Evolutionary conservation across 495 filamentous ascomycete genomes (phyloP).

Genomic region (Parathielavia appendiculata): DNA sequence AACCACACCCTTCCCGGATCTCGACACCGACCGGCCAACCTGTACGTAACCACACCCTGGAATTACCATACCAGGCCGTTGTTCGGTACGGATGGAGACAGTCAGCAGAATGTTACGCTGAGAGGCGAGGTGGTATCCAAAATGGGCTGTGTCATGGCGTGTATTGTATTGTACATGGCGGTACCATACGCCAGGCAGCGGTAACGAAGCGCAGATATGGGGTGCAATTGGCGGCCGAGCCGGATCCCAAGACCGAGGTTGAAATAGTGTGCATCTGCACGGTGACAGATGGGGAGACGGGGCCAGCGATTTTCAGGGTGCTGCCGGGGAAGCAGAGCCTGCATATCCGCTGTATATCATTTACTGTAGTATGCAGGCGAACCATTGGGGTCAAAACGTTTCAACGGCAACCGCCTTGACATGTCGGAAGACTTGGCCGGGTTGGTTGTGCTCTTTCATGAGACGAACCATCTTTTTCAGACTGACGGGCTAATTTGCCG

Average conservation of each 20-base stretch:
- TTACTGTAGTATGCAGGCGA: slow-evolving; percentile 4
- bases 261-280: slow-evolving; percentile 1
- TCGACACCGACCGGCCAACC: not conserved
- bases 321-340: not conserved
- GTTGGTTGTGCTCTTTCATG: not conserved
- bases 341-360: slow-evolving; percentile 13
- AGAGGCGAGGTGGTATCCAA: not conserved
- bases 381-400: slow-evolving; percentile 8
- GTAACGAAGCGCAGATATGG: not conserved
- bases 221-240: not conserved
- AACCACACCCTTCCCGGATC: not conserved
- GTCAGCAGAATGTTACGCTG: not conserved
- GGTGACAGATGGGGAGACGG: not conserved
- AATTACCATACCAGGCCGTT: not conserved
- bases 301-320: not conserved
- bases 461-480: slow-evolving; percentile 6
- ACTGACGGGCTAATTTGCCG: not conserved
- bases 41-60: not conserved
- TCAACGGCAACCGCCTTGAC: slow-evolving; percentile 1
- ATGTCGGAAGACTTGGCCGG: not conserved
- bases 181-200: not conserved
- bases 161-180: not conserved
- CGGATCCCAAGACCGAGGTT: slow-evolving; percentile 1
- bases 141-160: not conserved
- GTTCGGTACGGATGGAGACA: not conserved